A percentile compares a stretch with the other conserved stretches of the same genome.
phyloP scores from a whole-genome alignment of 2,329 filamentous ascomycete species.

The Curvularia sp. region DNA sequence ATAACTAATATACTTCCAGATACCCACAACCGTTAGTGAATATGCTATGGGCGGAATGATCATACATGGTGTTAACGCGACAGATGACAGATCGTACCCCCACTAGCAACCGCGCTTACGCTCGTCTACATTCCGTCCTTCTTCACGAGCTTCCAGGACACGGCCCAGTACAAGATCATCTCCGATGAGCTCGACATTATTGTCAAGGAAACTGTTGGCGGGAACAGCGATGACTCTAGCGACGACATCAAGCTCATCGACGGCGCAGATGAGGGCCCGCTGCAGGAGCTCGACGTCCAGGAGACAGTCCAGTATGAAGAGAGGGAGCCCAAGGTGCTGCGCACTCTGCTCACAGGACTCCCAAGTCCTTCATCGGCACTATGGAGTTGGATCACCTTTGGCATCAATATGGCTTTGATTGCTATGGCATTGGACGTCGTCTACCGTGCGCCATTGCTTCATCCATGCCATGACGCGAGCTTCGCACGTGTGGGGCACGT shows the following conservation, averaged over 20 bases:
- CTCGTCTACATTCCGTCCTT: slow-evolving; percentile 72
- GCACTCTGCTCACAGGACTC: slow-evolving; percentile 75
- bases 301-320: slow-evolving; percentile 69
- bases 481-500: slow-evolving; percentile 90
- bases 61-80: slow-evolving; percentile 17
- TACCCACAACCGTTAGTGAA: slow-evolving; percentile 43
- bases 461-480: slow-evolving; percentile 77
- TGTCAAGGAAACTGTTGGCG: slow-evolving; percentile 51
- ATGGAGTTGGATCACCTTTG: slow-evolving; percentile 71
- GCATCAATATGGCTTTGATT: slow-evolving; percentile 75
- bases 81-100: slow-evolving; percentile 48
- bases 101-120: slow-evolving; percentile 66
- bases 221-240: slow-evolving; percentile 40
- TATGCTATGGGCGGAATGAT: slow-evolving; percentile 22
- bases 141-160: slow-evolving; percentile 64
- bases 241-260: slow-evolving; percentile 52
- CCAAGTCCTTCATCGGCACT: slow-evolving; percentile 74
- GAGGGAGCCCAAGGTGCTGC: slow-evolving; percentile 64
- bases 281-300: slow-evolving; percentile 63
- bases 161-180: slow-evolving; percentile 65
- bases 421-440: slow-evolving; percentile 78
- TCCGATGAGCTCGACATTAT: slow-evolving; percentile 64
- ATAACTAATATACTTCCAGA: slow-evolving; percentile 31
- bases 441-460: slow-evolving; percentile 72
- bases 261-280: slow-evolving; percentile 44